phyloP scores from a whole-genome alignment of 257 asterid genomes.

The Lithospermum erythrorhizon region DNA sequence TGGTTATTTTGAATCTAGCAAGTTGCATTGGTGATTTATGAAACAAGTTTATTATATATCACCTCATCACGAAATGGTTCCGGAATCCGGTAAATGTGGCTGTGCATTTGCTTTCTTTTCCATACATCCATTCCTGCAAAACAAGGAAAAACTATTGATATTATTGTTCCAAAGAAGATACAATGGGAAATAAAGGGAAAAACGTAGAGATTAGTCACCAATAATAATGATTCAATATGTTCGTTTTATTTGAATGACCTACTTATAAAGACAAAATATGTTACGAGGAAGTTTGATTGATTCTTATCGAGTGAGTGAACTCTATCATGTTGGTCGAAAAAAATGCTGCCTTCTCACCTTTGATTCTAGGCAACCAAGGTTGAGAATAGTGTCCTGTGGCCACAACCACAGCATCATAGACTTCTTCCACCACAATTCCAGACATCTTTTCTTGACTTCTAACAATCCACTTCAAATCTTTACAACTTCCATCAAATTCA shows the following conservation, averaged over 20 bases:
- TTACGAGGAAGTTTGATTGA: background rate
- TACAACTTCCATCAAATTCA: constrained; percentile 16
- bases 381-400: constrained; percentile 87
- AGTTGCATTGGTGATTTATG: too few relatives aligned
- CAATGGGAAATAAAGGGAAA: too few relatives aligned
- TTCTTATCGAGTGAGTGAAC: too few relatives aligned
- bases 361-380: constrained; percentile 60
- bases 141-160: background rate
- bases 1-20: too few relatives aligned
- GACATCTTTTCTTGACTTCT: constrained; percentile 23
- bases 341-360: constrained; percentile 25
- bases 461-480: constrained; percentile 63
- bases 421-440: constrained; percentile 41
- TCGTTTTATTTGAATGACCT: too few relatives aligned
- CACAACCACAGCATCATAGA: constrained; percentile 72
- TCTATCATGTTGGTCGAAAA: too few relatives aligned
- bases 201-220: too few relatives aligned
- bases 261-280: too few relatives aligned
- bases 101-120: constrained; percentile 72
- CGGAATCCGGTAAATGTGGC: constrained; percentile 74
- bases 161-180: too few relatives aligned
- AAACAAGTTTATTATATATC: constrained; percentile 2
- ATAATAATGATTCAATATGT: too few relatives aligned
- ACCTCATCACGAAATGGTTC: constrained; percentile 75
- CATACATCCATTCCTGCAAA: constrained; percentile 67